phyloP scores from a whole-genome alignment of 768 basidiomycete species.

The Amanita rubescens region DNA sequence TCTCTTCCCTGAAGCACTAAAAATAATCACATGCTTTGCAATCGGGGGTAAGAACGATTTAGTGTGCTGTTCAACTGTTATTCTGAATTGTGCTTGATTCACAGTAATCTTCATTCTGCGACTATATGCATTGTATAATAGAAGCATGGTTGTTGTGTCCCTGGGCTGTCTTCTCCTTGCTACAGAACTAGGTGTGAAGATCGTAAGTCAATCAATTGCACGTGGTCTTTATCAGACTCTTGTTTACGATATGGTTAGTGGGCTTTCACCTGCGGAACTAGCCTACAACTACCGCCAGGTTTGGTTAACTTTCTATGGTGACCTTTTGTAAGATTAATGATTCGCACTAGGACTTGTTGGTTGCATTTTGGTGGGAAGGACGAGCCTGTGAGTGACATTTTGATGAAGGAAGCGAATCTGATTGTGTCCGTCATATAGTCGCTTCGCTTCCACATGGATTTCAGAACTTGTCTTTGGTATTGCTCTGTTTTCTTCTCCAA shows the following conservation, averaged over 20 bases:
- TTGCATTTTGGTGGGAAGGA: conserved; percentile 28
- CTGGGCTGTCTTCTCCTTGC: conserved; percentile 17
- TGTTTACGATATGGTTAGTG: conserved; percentile 16
- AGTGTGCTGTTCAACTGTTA: neutral
- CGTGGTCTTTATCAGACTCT: neutral
- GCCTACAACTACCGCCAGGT: conserved; percentile 24
- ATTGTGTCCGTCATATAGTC: conserved; percentile 11
- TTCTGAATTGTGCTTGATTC: neutral
- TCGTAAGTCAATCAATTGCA: conserved; percentile 16
- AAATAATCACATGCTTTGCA: conserved; percentile 22
- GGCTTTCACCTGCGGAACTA: conserved; percentile 29
- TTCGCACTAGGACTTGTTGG: conserved; percentile 22
- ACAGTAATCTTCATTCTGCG: conserved; percentile 24
- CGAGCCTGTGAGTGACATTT: conserved; percentile 16
- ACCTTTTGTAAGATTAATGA: neutral
- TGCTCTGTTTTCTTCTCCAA: neutral
- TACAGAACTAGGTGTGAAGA: conserved; percentile 24
- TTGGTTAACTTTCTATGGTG: neutral
- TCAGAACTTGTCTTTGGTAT: conserved; percentile 29
- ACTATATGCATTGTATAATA: conserved; percentile 24
- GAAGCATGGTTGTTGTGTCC: conserved; percentile 14
- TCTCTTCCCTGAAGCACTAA: conserved; percentile 28
- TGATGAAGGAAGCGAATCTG: neutral
- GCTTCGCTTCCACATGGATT: conserved; percentile 29
- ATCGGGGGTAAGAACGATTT: conserved; percentile 21